Percentiles rank a stretch among this genome's conserved stretches.
These are phyloP conservation scores for Corchorus capsularis DNA, from an alignment of 345 rosid genomes.

Conservation along the genomic window DNA sequence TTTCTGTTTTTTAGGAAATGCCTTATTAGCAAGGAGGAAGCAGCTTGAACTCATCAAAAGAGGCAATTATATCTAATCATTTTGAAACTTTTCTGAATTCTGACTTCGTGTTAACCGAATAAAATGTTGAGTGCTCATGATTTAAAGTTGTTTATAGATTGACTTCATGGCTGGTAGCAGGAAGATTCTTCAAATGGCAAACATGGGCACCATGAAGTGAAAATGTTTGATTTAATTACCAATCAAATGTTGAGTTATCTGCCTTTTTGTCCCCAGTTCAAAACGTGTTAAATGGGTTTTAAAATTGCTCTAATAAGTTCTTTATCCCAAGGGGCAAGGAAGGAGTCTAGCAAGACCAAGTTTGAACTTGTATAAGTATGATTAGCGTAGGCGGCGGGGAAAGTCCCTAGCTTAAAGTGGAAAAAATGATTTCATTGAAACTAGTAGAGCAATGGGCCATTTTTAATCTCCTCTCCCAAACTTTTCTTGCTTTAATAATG, in stretches of 20 bases:
- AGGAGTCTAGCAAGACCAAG: background rate
- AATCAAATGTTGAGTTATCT: background rate
- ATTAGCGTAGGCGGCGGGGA: background rate
- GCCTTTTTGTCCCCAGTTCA: background rate
- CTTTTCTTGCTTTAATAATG: background rate
- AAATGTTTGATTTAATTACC: background rate
- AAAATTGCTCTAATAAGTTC: background rate
- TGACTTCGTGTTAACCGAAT: background rate
- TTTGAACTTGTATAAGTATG: background rate
- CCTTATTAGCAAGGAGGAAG: background rate
- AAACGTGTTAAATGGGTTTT: background rate
- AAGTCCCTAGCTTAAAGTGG: slow-evolving; percentile 9
- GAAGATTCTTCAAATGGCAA: background rate
- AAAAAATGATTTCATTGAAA: background rate
- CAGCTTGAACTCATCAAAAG: background rate
- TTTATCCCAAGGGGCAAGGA: background rate
- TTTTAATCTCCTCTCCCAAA: background rate
- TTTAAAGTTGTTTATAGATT: background rate
- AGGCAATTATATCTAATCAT: background rate
- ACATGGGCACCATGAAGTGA: slow-evolving; percentile 3
- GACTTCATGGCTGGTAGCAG: background rate
- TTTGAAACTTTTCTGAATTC: background rate
- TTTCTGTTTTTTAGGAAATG: background rate
- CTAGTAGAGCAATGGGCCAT: background rate
- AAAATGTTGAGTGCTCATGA: background rate